Evolutionary conservation across 164 flowering plant species (phyloP), one percentile per base, ranked within the genome.

Genomic region (Tetrastigma voinierianum): DNA sequence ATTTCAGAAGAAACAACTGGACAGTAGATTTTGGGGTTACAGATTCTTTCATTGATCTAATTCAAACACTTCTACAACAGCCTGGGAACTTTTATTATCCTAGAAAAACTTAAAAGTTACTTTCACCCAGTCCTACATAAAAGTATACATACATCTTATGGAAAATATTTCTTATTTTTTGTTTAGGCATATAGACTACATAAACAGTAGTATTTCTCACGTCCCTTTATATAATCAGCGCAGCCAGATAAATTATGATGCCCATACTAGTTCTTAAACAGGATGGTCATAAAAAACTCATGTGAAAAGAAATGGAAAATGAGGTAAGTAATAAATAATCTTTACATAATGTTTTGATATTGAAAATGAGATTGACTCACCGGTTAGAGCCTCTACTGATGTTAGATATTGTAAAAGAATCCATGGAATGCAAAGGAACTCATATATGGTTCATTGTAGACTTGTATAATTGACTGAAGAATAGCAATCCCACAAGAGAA

Each of bases 381-480:
- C 90, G 81, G 77, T 86, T 72, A 23, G 98, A 93, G 46, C 93
- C 98, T 67, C 67, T 65, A 19, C 45, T 47, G 54, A 93, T 73
- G 68, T 89, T 93, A 16, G 98, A 87, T 63, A 93, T 93, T 16
- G 95, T 74, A 57, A 85, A 88, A 24, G 86, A 61, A 80, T 87
- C 89, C 89, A 83, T 71, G 48, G 84, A 81, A 64, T 71, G 65
- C 9, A n/a, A n/a, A n/a, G n/a, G 79, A 61, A 51, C 64, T 78
- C 51, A 20, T 47, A 23, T 80, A 60, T 40, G 73, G 58, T 17
- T 70, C 80, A 59, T 75, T 72, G 25, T n/a, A 71, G 64, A 58
- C 82, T 69, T 46, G 70, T 64, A 68, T 79, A 89, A 73, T 93
- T 89, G n/a, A 90, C 74, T 1, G 98, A 56, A 93, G 90, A 51